phyloP scores from a whole-genome alignment of 2,329 filamentous ascomycete species.

The Xylariaceae sp. region DNA sequence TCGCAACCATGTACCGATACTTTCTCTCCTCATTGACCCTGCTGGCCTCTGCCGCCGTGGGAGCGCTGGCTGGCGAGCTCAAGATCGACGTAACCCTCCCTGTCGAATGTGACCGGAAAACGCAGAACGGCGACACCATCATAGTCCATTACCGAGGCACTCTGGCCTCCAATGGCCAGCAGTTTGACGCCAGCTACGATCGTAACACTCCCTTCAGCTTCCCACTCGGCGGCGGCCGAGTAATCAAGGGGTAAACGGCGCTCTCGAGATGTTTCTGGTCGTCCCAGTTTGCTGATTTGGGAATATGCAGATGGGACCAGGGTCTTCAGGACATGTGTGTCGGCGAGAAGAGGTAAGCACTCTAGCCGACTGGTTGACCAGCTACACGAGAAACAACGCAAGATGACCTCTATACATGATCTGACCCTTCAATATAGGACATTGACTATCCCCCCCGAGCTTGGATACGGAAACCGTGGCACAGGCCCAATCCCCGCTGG shows the following conservation, averaged over 20 bases:
- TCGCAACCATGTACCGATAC: conserved; percentile 44
- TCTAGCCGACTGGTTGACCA: not conserved
- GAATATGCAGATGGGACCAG: conserved; percentile 68
- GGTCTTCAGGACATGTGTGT: conserved; percentile 92
- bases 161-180: conserved; percentile 63
- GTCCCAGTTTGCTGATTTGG: conserved; percentile 1
- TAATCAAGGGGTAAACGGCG: conserved; percentile 71
- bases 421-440: conserved; percentile 46
- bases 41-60: conserved; percentile 48
- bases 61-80: conserved; percentile 56
- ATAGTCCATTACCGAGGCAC: conserved; percentile 87
- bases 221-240: conserved; percentile 71
- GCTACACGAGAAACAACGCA: not conserved
- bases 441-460: conserved; percentile 81
- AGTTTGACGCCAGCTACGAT: conserved; percentile 86
- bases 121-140: conserved; percentile 70
- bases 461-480: conserved; percentile 72
- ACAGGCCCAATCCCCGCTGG: conserved; percentile 81
- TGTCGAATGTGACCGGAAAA: conserved; percentile 77
- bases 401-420: not conserved
- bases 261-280: not conserved
- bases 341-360: conserved; percentile 70
- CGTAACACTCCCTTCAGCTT: conserved; percentile 73
- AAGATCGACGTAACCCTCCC: conserved; percentile 72
- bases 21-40: conserved; percentile 46